Percentiles rank a stretch among this genome's conserved stretches.
Conservation (phyloP, 495 filamentous ascomycete species). For the Daldinia decipiens region DNA sequence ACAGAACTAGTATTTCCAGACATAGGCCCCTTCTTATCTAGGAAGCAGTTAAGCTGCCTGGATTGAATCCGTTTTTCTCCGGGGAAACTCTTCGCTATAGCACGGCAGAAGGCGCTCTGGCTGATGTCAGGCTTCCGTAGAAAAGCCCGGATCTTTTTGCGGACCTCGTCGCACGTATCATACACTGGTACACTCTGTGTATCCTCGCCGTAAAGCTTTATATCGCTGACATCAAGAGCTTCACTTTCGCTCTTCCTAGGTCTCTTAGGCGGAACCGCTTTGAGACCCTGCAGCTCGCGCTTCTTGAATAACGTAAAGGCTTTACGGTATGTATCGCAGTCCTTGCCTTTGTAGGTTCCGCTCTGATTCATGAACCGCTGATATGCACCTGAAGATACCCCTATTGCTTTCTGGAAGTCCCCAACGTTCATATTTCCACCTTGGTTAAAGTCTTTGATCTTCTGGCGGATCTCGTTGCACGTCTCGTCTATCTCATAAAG, state of each 20-base stretch:
- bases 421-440: slow-evolving; percentile 59
- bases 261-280: slow-evolving; percentile 47
- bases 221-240: slow-evolving; percentile 39
- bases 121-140: slow-evolving; percentile 54
- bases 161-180: slow-evolving; percentile 64
- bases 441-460: slow-evolving; percentile 56
- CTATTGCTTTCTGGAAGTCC: slow-evolving; percentile 55
- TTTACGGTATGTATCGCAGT: slow-evolving; percentile 40
- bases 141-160: slow-evolving; percentile 60
- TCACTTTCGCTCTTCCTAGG: slow-evolving; percentile 39
- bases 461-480: slow-evolving; percentile 55
- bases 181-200: slow-evolving; percentile 53
- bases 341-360: slow-evolving; percentile 41
- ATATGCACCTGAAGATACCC: slow-evolving; percentile 45
- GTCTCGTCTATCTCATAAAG: slow-evolving; percentile 39
- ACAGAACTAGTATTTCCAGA: slow-evolving; percentile 54
- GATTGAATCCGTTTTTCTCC: slow-evolving; percentile 41
- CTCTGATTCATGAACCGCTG: slow-evolving; percentile 46
- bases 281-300: slow-evolving; percentile 51
- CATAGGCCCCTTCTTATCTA: slow-evolving; percentile 55
- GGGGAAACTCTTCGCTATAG: slow-evolving; percentile 49
- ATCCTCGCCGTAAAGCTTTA: slow-evolving; percentile 53
- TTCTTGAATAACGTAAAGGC: slow-evolving; percentile 57
- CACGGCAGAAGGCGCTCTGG: slow-evolving; percentile 57
- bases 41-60: slow-evolving; percentile 53